Conservation (phyloP, 768 basidiomycete genomes). For the Lentinula sp. region DNA sequence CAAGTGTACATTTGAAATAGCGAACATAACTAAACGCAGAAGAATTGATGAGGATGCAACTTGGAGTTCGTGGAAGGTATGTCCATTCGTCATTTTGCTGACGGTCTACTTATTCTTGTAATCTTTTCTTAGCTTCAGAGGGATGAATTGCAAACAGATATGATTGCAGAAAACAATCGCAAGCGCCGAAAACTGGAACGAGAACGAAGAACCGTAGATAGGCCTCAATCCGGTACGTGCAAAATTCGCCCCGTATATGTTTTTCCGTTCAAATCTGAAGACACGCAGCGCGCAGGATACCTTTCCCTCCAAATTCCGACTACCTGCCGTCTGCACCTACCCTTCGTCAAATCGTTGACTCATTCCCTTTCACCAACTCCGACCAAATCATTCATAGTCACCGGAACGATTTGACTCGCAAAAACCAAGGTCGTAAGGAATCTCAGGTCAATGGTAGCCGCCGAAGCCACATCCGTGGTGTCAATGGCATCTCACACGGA, state of each 20-base stretch:
- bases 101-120: not conserved
- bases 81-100: constrained; percentile 1
- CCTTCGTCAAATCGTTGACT: constrained; percentile 61
- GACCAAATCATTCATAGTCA: constrained; percentile 9
- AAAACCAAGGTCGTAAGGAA: constrained; percentile 10
- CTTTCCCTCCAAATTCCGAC: constrained; percentile 39
- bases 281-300: constrained; percentile 53
- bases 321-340: constrained; percentile 46
- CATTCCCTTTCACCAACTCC: constrained; percentile 38
- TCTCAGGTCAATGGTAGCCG: constrained; percentile 13
- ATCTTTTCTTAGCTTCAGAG: constrained; percentile 49
- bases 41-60: constrained; percentile 68
- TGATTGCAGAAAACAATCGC: constrained; percentile 86
- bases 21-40: constrained; percentile 54
- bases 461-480: not conserved
- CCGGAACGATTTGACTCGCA: not conserved
- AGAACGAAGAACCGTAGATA: constrained; percentile 72
- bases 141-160: constrained; percentile 76
- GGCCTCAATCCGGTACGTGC: constrained; percentile 64
- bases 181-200: constrained; percentile 82
- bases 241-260: not conserved
- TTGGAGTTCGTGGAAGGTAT: constrained; percentile 91
- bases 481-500: constrained; percentile 15
- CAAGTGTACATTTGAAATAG: constrained; percentile 64
- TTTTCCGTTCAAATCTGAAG: not conserved